Evolutionary conservation across 306 rosid species (phyloP).

Genomic region (peach (Prunus persica)): DNA sequence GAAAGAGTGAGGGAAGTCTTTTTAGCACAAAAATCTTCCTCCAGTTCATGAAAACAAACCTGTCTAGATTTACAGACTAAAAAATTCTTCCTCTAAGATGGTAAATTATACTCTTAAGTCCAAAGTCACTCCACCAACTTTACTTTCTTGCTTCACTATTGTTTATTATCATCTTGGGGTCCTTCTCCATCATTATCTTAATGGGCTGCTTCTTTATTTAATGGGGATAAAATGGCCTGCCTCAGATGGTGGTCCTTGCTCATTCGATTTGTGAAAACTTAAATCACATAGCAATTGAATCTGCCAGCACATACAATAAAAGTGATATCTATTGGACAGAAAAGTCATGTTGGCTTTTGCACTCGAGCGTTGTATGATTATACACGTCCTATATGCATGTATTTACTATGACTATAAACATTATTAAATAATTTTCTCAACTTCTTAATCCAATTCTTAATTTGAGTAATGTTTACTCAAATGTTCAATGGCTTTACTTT

Average conservation of each 20-base stretch:
- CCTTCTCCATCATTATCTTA: not conserved
- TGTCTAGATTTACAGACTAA: not conserved
- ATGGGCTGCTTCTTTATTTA: not conserved
- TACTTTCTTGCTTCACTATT: not conserved
- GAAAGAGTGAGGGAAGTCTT: not conserved
- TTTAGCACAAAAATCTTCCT: not conserved
- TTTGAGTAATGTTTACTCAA: not conserved
- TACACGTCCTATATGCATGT: not conserved
- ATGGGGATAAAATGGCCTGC: not conserved
- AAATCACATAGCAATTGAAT: constrained; percentile 10
- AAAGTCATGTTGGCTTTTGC: not conserved
- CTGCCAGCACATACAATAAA: constrained; percentile 15
- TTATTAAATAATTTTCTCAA: not conserved
- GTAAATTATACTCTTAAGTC: not conserved
- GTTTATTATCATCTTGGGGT: not conserved
- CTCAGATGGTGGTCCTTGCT: constrained; percentile 11
- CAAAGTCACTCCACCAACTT: not conserved
- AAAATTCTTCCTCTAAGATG: not conserved
- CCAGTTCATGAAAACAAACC: not conserved
- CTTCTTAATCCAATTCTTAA: not conserved
- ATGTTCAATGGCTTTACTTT: too few species aligned
- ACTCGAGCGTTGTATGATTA: not conserved
- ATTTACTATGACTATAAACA: not conserved
- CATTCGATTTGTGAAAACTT: not conserved
- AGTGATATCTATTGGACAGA: not conserved